Conservation (phyloP, 805 yeast species). For the Spathaspora arborariae region DNA sequence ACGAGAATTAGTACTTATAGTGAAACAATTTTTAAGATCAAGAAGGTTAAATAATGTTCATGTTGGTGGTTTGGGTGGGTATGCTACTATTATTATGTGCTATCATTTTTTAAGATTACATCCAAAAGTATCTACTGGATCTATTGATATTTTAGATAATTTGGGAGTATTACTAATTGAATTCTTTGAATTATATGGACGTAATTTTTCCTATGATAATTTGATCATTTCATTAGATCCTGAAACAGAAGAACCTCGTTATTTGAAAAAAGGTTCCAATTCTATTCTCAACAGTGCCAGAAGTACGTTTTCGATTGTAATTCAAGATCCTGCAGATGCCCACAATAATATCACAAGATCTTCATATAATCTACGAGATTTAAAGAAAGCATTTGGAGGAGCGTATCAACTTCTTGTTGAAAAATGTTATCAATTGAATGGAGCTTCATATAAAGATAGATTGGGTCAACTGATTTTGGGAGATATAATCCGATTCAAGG, state of each 20-base stretch:
- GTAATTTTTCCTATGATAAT: slow-evolving; percentile 79
- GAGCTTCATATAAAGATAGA: slow-evolving; percentile 61
- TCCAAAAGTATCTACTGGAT: slow-evolving; percentile 66
- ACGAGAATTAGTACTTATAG: slow-evolving; percentile 73
- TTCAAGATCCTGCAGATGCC: slow-evolving; percentile 86
- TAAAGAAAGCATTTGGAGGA: slow-evolving; percentile 84
- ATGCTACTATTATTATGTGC: slow-evolving; percentile 83
- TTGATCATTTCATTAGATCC: slow-evolving; percentile 65
- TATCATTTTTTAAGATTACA: slow-evolving; percentile 75
- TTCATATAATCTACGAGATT: slow-evolving; percentile 71
- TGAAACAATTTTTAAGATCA: slow-evolving; percentile 80
- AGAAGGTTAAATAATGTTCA: slow-evolving; percentile 82
- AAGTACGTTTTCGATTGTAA: slow-evolving; percentile 61
- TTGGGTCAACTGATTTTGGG: slow-evolving; percentile 74
- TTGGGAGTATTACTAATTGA: slow-evolving; percentile 84
- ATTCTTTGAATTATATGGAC: slow-evolving; percentile 89
- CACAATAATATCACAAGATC: slow-evolving; percentile 84
- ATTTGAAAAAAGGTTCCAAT: slow-evolving; percentile 54
- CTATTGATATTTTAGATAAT: slow-evolving; percentile 67
- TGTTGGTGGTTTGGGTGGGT: slow-evolving; percentile 94
- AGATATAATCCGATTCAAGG: slow-evolving; percentile 70
- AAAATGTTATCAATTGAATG: slow-evolving; percentile 69
- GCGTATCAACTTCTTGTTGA: slow-evolving; percentile 76
- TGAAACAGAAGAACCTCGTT: slow-evolving; percentile 52
- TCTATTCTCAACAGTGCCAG: slow-evolving; percentile 49